Evolutionary conservation across 2,329 filamentous ascomycete species (phyloP).

Genomic region (Coleophoma cylindrospora): DNA sequence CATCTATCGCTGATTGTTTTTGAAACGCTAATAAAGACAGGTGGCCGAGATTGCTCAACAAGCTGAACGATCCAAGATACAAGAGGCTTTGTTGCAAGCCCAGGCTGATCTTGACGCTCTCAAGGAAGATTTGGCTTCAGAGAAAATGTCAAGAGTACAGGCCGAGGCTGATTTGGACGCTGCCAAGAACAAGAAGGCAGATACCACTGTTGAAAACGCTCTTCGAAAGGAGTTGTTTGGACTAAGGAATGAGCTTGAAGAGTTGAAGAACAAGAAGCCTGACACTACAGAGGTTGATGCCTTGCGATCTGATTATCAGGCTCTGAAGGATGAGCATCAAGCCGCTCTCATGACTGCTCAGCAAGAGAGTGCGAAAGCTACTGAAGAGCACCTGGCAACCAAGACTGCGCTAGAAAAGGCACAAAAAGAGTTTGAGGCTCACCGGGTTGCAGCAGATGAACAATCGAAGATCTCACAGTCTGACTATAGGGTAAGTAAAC

Average conservation of each 20-base stretch:
- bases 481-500: constrained; percentile 35
- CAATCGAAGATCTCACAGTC: constrained; percentile 45
- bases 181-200: constrained; percentile 47
- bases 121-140: constrained; percentile 27
- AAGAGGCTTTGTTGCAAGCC: constrained; percentile 26
- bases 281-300: constrained; percentile 48
- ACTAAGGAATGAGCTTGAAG: constrained; percentile 42
- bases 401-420: constrained; percentile 34
- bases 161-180: constrained; percentile 54
- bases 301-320: constrained; percentile 44
- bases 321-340: constrained; percentile 41
- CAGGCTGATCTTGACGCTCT: constrained; percentile 21
- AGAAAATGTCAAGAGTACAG: constrained; percentile 37
- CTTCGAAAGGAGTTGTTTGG: constrained; percentile 30
- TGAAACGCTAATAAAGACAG: constrained; percentile 36
- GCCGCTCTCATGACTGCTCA: constrained; percentile 32
- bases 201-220: constrained; percentile 46
- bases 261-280: constrained; percentile 44
- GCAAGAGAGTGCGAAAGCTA: constrained; percentile 26
- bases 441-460: constrained; percentile 44
- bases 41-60: constrained; percentile 32
- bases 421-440: constrained; percentile 48
- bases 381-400: constrained; percentile 32
- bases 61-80: constrained; percentile 39
- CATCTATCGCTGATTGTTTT: constrained; percentile 14